A percentile compares a stretch with the other conserved stretches of the same genome.
phyloP scores from a whole-genome alignment of 306 rosid genomes.

The Echinosophora koreensis region DNA sequence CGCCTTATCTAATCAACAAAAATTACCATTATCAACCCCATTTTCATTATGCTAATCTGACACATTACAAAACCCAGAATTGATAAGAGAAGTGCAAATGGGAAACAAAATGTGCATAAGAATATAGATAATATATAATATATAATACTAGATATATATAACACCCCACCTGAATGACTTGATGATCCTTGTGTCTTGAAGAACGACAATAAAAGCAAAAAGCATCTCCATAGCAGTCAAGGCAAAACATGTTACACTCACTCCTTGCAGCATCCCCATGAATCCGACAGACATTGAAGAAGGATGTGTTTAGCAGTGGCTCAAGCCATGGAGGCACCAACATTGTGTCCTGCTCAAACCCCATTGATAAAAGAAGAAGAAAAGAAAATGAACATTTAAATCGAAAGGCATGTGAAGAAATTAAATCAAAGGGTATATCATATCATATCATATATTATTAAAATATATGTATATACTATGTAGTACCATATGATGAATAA shows the following conservation, averaged over 20 bases:
- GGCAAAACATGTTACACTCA: constrained; percentile 92
- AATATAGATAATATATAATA: neutral
- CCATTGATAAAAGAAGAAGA: neutral
- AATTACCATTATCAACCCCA: neutral
- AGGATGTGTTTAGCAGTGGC: constrained; percentile 68
- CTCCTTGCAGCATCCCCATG: constrained; percentile 81
- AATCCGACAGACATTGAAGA: constrained; percentile 76
- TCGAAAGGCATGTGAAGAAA: neutral
- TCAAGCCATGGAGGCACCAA: constrained; percentile 93
- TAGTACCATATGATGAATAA: constrained; percentile 36
- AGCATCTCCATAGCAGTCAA: constrained; percentile 79
- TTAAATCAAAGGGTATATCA: neutral
- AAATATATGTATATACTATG: neutral
- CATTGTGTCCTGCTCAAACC: constrained; percentile 65
- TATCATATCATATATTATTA: neutral
- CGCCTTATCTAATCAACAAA: constrained; percentile 69
- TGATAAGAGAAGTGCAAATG: constrained; percentile 14
- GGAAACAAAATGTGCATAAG: neutral
- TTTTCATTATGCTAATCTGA: neutral
- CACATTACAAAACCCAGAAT: neutral
- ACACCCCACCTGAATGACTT: constrained; percentile 77
- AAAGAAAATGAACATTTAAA: neutral
- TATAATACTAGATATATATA: neutral
- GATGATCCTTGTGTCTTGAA: constrained; percentile 86
- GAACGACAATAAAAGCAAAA: constrained; percentile 97